Evolutionary conservation across 441 rosid species (phyloP).

Genomic region (Arabidopsis hybrid): DNA sequence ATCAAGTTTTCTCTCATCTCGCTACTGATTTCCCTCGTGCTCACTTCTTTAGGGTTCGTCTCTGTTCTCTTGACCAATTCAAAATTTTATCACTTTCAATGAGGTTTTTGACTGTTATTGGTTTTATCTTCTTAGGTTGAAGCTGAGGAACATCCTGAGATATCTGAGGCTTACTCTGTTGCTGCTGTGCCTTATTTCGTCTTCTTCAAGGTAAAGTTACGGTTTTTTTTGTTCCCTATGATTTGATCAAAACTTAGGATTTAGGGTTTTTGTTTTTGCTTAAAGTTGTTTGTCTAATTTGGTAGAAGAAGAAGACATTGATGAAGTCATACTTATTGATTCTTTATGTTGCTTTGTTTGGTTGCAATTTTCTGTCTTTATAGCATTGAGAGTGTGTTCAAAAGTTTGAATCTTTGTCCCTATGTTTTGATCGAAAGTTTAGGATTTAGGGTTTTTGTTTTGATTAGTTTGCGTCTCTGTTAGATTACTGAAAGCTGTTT

Average conservation of each 20-base stretch:
- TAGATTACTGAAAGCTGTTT: neutral
- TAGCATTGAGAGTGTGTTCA: constrained; percentile 16
- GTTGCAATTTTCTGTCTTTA: constrained; percentile 10
- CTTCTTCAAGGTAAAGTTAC: constrained; percentile 70
- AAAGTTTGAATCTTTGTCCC: constrained; percentile 5
- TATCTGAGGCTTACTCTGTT: constrained; percentile 82
- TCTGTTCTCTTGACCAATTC: neutral
- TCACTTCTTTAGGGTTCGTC: constrained; percentile 76
- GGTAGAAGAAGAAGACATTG: neutral
- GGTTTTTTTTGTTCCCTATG: neutral
- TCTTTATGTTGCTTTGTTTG: constrained; percentile 9
- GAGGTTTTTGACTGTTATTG: neutral
- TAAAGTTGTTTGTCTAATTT: no score
- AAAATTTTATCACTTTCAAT: neutral
- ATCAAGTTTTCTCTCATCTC: constrained; percentile 89
- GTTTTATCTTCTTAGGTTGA: constrained; percentile 66
- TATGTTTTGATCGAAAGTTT: no score
- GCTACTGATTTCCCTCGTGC: constrained; percentile 87
- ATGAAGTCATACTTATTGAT: neutral
- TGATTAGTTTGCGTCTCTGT: constrained; percentile 10
- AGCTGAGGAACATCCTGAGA: constrained; percentile 95
- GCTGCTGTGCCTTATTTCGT: constrained; percentile 89
- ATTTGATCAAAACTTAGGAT: neutral
- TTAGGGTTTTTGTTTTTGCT: constrained; percentile 16
- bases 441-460: constrained; percentile 10